phyloP scores from a whole-genome alignment of 768 basidiomycete genomes.

The Naematelia encephala region DNA sequence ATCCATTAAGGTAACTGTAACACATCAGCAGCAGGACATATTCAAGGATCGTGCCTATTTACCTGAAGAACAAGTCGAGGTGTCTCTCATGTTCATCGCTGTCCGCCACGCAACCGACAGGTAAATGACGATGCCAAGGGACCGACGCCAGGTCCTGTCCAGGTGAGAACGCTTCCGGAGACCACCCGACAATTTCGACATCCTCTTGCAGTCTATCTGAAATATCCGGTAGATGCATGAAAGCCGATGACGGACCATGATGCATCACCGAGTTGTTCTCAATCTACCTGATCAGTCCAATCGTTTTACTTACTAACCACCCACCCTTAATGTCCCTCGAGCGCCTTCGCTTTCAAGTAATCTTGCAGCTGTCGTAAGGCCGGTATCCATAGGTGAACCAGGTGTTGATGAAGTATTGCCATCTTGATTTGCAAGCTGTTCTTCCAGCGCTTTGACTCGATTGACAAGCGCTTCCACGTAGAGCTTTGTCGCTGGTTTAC shows the following conservation, averaged over 20 bases:
- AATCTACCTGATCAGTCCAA: not conserved
- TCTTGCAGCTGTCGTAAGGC: not conserved
- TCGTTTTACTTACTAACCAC: not conserved
- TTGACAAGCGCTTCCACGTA: conserved; percentile 41
- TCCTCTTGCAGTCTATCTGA: not conserved
- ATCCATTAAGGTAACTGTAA: conserved; percentile 1
- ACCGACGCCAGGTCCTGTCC: not conserved
- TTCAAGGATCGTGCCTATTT: not conserved
- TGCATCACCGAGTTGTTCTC: conserved; percentile 4
- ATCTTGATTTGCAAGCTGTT: conserved; percentile 13
- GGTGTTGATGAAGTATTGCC: not conserved
- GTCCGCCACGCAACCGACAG: not conserved
- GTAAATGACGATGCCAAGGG: conserved; percentile 4
- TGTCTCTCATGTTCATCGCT: not conserved
- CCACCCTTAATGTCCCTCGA: not conserved
- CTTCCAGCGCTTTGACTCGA: conserved; percentile 37
- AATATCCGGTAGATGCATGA: conserved; percentile 16
- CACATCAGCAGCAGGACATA: not conserved
- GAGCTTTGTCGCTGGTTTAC: conserved; percentile 41
- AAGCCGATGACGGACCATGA: conserved; percentile 19
- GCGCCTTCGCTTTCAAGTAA: not conserved
- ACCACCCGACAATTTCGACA: not conserved
- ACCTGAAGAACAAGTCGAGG: conserved; percentile 6
- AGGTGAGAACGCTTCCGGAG: not conserved
- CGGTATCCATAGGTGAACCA: not conserved